Conservation (phyloP, 2,329 filamentous ascomycete genomes). For the Diaporthe capsici region DNA sequence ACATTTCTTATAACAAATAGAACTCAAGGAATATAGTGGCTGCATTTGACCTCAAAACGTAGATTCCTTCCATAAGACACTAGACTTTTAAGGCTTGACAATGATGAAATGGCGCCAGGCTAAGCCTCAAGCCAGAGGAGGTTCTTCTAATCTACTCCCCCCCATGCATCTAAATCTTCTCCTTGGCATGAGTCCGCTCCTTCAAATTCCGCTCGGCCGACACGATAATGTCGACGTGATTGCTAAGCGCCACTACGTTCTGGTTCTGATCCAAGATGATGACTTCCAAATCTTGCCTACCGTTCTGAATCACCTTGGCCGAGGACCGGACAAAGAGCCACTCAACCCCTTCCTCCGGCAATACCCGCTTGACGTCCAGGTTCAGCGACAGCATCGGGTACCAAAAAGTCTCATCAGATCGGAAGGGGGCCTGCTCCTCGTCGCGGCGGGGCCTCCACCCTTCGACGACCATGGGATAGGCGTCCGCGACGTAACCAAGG, state of each 20-base stretch:
- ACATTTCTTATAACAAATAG: too few relatives aligned
- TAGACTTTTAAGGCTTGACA: too few relatives aligned
- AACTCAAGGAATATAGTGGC: too few relatives aligned
- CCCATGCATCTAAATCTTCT: not conserved
- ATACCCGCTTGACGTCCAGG: slow-evolving; percentile 15
- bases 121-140: not conserved
- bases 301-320: slow-evolving; percentile 4
- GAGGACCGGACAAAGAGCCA: slow-evolving; percentile 19
- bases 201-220: slow-evolving; percentile 3
- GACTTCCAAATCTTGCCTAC: slow-evolving; percentile 20
- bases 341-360: slow-evolving; percentile 3
- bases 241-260: not conserved
- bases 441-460: not conserved
- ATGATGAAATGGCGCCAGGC: not conserved
- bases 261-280: slow-evolving; percentile 12
- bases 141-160: not conserved
- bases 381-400: slow-evolving; percentile 20
- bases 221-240: slow-evolving; percentile 5
- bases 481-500: slow-evolving; percentile 18
- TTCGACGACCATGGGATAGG: slow-evolving; percentile 20
- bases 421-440: slow-evolving; percentile 12
- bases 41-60: too few relatives aligned
- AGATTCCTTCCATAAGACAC: too few relatives aligned
- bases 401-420: slow-evolving; percentile 3
- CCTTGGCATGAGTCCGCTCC: not conserved